These are phyloP conservation scores for Arabis hirsuta DNA, from an alignment of 345 rosid genomes.

Conservation along the genomic window DNA sequence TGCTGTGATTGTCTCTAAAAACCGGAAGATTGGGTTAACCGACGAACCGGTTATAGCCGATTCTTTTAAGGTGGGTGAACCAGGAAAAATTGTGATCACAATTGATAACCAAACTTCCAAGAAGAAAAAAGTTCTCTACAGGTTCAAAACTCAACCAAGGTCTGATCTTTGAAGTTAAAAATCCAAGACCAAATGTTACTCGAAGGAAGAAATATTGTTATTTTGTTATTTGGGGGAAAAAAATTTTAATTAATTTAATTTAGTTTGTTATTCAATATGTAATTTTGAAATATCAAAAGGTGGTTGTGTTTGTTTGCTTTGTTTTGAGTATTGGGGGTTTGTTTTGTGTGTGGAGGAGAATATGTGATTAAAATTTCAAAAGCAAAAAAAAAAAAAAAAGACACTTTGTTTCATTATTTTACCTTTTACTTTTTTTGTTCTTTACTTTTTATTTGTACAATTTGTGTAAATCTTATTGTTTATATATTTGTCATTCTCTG, in stretches of 20 bases:
- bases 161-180: slow-evolving; percentile 30
- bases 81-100: slow-evolving; percentile 75
- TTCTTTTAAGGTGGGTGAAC: slow-evolving; percentile 67
- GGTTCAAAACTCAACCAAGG: slow-evolving; percentile 72
- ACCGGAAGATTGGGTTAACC: slow-evolving; percentile 52
- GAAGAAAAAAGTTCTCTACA: slow-evolving; percentile 90
- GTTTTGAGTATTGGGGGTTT: slow-evolving; percentile 30
- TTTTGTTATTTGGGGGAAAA: slow-evolving; percentile 25
- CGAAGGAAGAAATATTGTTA: slow-evolving; percentile 8
- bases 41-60: slow-evolving; percentile 69
- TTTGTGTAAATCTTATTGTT: slow-evolving; percentile 23
- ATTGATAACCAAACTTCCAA: slow-evolving; percentile 74
- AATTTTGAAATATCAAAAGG: slow-evolving; percentile 34
- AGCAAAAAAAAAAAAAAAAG: not conserved
- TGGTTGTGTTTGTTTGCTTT: slow-evolving; percentile 42
- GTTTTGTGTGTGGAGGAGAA: slow-evolving; percentile 37
- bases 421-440: slow-evolving; percentile 21
- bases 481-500: slow-evolving; percentile 5
- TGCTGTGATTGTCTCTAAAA: slow-evolving; percentile 75
- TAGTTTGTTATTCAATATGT: slow-evolving; percentile 39
- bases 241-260: slow-evolving; percentile 28
- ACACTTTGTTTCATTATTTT: slow-evolving; percentile 33
- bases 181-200: slow-evolving; percentile 12
- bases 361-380: slow-evolving; percentile 37
- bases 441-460: slow-evolving; percentile 7